phyloP scores from a whole-genome alignment of 768 basidiomycete species.

The Pilatotrama ljubarskyi region DNA sequence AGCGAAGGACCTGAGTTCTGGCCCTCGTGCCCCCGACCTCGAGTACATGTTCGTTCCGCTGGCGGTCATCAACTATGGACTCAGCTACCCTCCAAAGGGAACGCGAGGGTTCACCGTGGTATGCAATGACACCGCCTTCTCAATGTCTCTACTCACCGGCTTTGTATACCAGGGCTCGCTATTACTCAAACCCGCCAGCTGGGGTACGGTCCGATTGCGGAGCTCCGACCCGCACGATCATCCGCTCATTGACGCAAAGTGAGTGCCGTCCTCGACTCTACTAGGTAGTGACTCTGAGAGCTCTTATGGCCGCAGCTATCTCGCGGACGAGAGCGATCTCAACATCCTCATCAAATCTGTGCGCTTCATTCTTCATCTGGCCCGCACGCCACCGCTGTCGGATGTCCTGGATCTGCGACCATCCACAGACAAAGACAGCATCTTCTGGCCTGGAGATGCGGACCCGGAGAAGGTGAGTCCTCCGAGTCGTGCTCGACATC shows the following conservation, averaged over 20 bases:
- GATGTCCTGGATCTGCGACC: background rate
- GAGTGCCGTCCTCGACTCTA: constrained; percentile 14
- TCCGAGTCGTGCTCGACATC: no score
- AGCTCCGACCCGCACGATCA: constrained; percentile 25
- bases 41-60: constrained; percentile 15
- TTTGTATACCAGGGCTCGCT: background rate
- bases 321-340: constrained; percentile 19
- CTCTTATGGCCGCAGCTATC: constrained; percentile 9
- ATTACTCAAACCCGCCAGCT: constrained; percentile 14
- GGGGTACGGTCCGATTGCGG: constrained; percentile 23
- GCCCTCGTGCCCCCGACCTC: constrained; percentile 17
- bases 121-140: no score
- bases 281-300: background rate
- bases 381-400: constrained; percentile 16
- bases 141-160: no score
- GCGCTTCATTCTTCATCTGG: constrained; percentile 10
- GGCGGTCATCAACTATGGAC: constrained; percentile 7
- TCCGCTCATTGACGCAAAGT: constrained; percentile 30
- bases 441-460: constrained; percentile 19
- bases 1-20: constrained; percentile 6
- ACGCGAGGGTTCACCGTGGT: constrained; percentile 10
- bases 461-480: constrained; percentile 14
- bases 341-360: constrained; percentile 6
- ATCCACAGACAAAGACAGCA: background rate
- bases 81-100: constrained; percentile 2